Evolutionary conservation across 495 filamentous ascomycete genomes (phyloP).

Genomic region (Articulospora tetracladia): DNA sequence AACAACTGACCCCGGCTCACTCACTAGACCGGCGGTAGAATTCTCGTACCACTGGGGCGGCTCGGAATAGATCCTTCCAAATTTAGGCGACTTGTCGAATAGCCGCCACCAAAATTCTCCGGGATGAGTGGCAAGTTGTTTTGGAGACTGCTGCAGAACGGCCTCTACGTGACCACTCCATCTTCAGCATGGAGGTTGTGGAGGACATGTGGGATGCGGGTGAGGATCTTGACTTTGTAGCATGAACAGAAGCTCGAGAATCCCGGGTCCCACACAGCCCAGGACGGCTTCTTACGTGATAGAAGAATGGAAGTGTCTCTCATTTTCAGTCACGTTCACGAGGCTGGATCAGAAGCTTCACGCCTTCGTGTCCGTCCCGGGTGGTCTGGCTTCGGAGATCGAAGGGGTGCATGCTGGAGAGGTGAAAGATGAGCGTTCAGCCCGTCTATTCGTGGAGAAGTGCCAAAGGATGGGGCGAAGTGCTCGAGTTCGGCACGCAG

Average conservation of each 20-base stretch:
- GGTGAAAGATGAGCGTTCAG: neutral
- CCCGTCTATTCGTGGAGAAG: neutral
- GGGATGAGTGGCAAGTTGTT: neutral
- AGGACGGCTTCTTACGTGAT: too few species aligned
- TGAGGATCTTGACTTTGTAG: too few species aligned
- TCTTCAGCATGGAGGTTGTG: neutral
- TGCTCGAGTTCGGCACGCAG: too few species aligned
- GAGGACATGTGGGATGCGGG: neutral
- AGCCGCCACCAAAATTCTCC: neutral
- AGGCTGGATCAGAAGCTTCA: neutral
- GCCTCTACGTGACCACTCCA: neutral
- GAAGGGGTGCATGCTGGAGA: neutral
- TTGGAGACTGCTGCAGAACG: neutral
- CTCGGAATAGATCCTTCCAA: neutral
- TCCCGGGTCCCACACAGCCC: neutral
- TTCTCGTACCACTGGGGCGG: neutral
- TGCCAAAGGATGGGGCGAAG: neutral
- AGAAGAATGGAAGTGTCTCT: neutral
- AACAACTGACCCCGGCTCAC: too few species aligned
- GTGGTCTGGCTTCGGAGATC: neutral
- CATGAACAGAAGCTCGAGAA: neutral
- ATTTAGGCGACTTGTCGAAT: neutral
- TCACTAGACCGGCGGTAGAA: too few species aligned
- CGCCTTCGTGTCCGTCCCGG: neutral
- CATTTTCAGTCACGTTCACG: neutral